These are phyloP conservation scores for Retiboletus flavoniger DNA, from an alignment of 1,284 basidiomycete species.

Conservation along the genomic window DNA sequence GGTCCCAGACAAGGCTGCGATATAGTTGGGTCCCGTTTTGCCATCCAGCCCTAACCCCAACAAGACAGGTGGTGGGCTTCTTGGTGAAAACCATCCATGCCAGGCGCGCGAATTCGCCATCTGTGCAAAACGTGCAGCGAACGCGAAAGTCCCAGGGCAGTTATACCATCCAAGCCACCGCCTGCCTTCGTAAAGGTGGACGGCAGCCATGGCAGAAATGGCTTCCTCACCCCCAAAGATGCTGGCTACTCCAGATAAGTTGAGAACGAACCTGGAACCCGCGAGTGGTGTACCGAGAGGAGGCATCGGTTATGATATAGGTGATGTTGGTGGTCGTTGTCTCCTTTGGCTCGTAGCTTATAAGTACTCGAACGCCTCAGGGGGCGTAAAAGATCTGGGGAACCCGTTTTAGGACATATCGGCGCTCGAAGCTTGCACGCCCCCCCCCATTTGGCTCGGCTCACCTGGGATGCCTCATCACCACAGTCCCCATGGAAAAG, in stretches of 20 bases:
- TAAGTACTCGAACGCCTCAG: not conserved
- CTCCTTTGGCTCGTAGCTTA: not conserved
- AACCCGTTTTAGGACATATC: slow-evolving; percentile 7
- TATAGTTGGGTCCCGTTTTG: slow-evolving; percentile 25
- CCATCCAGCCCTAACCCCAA: slow-evolving; percentile 29
- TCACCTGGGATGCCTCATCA: not conserved
- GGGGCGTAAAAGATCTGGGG: not conserved
- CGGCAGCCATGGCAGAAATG: slow-evolving; percentile 30
- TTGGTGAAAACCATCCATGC: slow-evolving; percentile 22
- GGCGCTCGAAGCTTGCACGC: not conserved
- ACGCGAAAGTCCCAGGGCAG: slow-evolving; percentile 29
- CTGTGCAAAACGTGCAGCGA: slow-evolving; percentile 30
- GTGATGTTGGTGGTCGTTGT: not conserved
- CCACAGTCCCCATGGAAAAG: not conserved
- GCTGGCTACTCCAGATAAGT: slow-evolving; percentile 25
- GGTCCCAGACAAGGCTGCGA: slow-evolving; percentile 30
- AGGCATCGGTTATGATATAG: slow-evolving; percentile 14
- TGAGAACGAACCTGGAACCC: slow-evolving; percentile 21
- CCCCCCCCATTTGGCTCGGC: not conserved
- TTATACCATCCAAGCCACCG: slow-evolving; percentile 37
- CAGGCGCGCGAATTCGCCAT: slow-evolving; percentile 28
- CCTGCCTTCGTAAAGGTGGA: slow-evolving; percentile 29
- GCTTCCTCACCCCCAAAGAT: slow-evolving; percentile 34
- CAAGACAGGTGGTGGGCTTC: slow-evolving; percentile 15
- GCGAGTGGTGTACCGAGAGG: slow-evolving; percentile 14